Conservation (phyloP, 2,329 filamentous ascomycete species). For the Aspergillus brunneoviolaceus region DNA sequence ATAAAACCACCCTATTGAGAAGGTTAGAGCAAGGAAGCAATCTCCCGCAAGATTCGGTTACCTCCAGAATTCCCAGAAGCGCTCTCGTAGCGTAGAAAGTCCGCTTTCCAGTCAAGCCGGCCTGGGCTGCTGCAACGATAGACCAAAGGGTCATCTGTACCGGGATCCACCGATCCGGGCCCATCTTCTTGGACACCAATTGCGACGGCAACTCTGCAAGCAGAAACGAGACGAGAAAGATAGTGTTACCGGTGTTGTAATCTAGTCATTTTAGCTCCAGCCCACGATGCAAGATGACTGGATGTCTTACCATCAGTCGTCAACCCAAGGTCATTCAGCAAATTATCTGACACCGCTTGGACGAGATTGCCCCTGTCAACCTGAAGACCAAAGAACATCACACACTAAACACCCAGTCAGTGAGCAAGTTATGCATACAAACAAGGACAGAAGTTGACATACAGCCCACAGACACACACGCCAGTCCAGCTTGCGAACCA, state of each 20-base stretch:
- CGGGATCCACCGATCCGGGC: slow-evolving; percentile 57
- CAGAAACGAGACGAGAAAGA: slow-evolving; percentile 57
- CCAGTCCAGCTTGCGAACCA: slow-evolving; percentile 28
- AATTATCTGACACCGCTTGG: slow-evolving; percentile 59
- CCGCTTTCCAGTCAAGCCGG: slow-evolving; percentile 43
- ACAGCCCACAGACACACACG: slow-evolving; percentile 27
- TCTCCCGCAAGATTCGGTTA: neutral
- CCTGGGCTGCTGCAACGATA: slow-evolving; percentile 49
- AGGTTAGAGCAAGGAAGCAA: neutral
- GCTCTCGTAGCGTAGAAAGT: slow-evolving; percentile 41
- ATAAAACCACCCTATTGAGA: slow-evolving; percentile 56
- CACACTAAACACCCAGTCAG: slow-evolving; percentile 33
- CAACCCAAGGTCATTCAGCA: slow-evolving; percentile 46
- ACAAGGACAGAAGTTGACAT: slow-evolving; percentile 11
- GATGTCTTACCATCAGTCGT: slow-evolving; percentile 31
- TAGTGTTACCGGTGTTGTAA: slow-evolving; percentile 54
- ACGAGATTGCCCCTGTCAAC: slow-evolving; percentile 59
- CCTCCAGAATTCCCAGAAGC: slow-evolving; percentile 45
- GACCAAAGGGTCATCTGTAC: slow-evolving; percentile 55
- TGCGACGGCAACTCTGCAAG: slow-evolving; percentile 58
- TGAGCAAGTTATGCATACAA: neutral
- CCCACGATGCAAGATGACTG: slow-evolving; percentile 46
- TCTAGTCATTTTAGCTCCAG: slow-evolving; percentile 50
- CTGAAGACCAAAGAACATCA: slow-evolving; percentile 62
- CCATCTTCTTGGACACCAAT: slow-evolving; percentile 55